Conservation (phyloP, 108 stramenopile genomes). For the Cyclotella choctawhatcheeana region DNA sequence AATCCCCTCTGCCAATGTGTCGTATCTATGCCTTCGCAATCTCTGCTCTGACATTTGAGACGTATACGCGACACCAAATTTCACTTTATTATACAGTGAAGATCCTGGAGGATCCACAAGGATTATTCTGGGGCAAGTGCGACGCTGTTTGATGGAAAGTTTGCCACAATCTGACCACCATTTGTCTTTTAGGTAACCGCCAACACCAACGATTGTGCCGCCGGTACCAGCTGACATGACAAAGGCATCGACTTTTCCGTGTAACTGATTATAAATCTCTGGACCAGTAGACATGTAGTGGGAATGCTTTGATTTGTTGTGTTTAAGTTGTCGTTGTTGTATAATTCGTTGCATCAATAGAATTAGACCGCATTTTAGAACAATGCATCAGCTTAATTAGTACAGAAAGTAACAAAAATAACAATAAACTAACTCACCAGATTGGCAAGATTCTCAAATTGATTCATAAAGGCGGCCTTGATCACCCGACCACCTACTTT, state of each 20-base stretch:
- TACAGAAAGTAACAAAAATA: too few species aligned
- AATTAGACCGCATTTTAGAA: too few species aligned
- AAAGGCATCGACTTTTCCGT: conserved; percentile 84
- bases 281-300: conserved; percentile 90
- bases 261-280: conserved; percentile 81
- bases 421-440: too few species aligned
- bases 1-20: conserved; percentile 96
- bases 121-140: conserved; percentile 57
- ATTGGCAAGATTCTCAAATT: conserved; percentile 95
- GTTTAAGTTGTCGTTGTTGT: too few species aligned
- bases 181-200: conserved; percentile 73
- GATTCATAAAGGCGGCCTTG: conserved; percentile 91
- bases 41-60: conserved; percentile 81
- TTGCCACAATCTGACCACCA: conserved; percentile 30
- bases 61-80: conserved; percentile 92
- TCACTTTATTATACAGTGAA: conserved; percentile 85
- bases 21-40: conserved; percentile 91
- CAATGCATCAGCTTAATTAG: too few species aligned
- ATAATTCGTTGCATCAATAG: too few species aligned
- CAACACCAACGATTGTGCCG: conserved; percentile 94
- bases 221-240: conserved; percentile 97
- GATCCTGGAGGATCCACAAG: conserved; percentile 95
- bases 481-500: conserved; percentile 18
- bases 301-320: too few species aligned
- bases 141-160: background rate